A percentile compares a stretch with the other conserved stretches of the same genome.
Evolutionary conservation across 148 eudicot genomes (phyloP).

Genomic region (Fagopyrum homotropicum): DNA sequence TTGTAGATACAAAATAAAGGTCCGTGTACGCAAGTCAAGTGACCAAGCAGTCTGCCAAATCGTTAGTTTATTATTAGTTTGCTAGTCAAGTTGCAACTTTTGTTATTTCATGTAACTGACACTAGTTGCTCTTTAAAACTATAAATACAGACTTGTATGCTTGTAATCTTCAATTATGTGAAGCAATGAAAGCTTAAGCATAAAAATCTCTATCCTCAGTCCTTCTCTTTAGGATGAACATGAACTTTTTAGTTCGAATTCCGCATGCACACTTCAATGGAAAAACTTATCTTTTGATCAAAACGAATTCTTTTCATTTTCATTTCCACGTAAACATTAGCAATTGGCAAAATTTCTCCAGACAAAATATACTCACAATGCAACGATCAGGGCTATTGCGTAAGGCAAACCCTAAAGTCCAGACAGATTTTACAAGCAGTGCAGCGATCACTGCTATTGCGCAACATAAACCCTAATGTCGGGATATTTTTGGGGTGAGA

Average conservation of each 20-base stretch:
- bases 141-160: background rate
- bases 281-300: no score
- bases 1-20: background rate
- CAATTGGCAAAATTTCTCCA: background rate
- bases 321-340: background rate
- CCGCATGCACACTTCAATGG: no score
- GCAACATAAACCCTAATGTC: no score
- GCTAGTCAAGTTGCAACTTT: no score
- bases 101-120: background rate
- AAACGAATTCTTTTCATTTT: background rate
- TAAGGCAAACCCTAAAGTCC: background rate
- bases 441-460: no score
- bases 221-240: no score
- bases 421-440: background rate
- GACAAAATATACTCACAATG: background rate
- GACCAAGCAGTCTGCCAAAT: background rate
- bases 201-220: background rate
- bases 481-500: no score
- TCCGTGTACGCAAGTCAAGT: background rate
- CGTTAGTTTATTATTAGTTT: no score
- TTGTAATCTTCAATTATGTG: background rate
- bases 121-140: background rate
- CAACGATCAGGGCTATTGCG: slow-evolving; percentile 5
- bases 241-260: no score
- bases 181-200: background rate